Evolutionary conservation across 2,329 filamentous ascomycete genomes (phyloP), one percentile per base, ranked within the genome.

Genomic region (Aspergillus latus): DNA sequence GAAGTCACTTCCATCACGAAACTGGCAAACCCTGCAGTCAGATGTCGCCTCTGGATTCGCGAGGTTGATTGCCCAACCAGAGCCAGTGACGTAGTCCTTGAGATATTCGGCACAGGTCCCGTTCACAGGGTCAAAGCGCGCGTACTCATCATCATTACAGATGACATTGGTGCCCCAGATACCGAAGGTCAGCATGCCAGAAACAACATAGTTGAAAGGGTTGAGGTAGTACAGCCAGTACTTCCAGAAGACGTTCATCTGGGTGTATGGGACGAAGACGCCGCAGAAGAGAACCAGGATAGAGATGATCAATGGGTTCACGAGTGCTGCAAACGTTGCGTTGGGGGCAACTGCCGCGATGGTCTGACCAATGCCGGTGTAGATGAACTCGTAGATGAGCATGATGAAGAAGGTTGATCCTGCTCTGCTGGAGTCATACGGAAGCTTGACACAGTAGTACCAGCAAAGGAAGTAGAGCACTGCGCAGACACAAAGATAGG

Each of bases 301-400:
- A 52, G 66, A 64, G 72, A 90, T 85, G 77, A 90, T 86, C 74
- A 90, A 87, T 0, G 88, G 88, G 66, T 90, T 89, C 43, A 83
- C 84, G 59, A 90, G 88, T 51, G 88, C 85, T 0, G 87, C 88
- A 70, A 90, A 89, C 55, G 80, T 84, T 0, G 89, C 75, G 61
- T 78, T 78, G 45, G 74, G 88, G 0, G 88, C 87, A 69, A 90
- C 90, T 0, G 89, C 88, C 57, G 86, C 87, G 62, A 92, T 88
- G 84, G 88, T 91, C 70, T 90, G 89, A 11, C 87, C 89, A 83
- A 86, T 91, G 64, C 79, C 84, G 30, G 80, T 82, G 71, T 86
- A 83, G 74, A 90, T 88, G 21, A 90, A 73, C 73, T 85, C 89
- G 74, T 90, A 90, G 1, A 91, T 78, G 60, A 91, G 72, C 9